A percentile compares a stretch with the other conserved stretches of the same genome.
phyloP scores from a whole-genome alignment of 2,329 filamentous ascomycete species.

The Dothistroma septosporum region DNA sequence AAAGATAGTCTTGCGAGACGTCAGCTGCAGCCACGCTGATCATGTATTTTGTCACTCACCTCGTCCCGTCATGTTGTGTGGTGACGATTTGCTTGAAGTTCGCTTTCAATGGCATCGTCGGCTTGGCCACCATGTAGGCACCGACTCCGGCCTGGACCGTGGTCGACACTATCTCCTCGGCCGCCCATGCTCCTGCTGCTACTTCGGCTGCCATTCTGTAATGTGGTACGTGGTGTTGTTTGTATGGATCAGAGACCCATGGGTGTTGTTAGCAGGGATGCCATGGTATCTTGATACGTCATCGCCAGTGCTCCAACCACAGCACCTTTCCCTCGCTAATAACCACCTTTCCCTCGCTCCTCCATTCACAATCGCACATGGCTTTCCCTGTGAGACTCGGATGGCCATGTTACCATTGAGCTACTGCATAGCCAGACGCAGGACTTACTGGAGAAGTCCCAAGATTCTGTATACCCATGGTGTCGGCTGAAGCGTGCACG shows the following conservation, averaged over 20 bases:
- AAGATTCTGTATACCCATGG: too few relatives aligned
- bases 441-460: too few relatives aligned
- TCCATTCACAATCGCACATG: too few relatives aligned
- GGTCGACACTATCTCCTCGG: conserved; percentile 41
- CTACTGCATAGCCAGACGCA: too few relatives aligned
- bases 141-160: conserved; percentile 38
- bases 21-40: not conserved
- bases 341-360: too few relatives aligned
- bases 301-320: too few relatives aligned
- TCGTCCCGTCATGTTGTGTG: conserved; percentile 33
- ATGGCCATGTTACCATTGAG: too few relatives aligned
- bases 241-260: not conserved
- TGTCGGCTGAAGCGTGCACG: too few relatives aligned
- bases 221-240: not conserved
- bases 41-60: conserved; percentile 6
- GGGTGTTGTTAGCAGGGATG: too few relatives aligned
- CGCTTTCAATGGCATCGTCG: conserved; percentile 42
- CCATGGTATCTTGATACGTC: too few relatives aligned
- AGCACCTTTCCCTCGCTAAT: too few relatives aligned
- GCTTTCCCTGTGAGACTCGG: too few relatives aligned
- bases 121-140: conserved; percentile 40
- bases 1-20: conserved; percentile 25
- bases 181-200: conserved; percentile 38
- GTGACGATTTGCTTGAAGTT: conserved; percentile 40
- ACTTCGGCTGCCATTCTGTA: conserved; percentile 37